These are phyloP conservation scores for Paecilomyces sp. DNA, from an alignment of 2,329 filamentous ascomycete genomes.

Conservation along the genomic window DNA sequence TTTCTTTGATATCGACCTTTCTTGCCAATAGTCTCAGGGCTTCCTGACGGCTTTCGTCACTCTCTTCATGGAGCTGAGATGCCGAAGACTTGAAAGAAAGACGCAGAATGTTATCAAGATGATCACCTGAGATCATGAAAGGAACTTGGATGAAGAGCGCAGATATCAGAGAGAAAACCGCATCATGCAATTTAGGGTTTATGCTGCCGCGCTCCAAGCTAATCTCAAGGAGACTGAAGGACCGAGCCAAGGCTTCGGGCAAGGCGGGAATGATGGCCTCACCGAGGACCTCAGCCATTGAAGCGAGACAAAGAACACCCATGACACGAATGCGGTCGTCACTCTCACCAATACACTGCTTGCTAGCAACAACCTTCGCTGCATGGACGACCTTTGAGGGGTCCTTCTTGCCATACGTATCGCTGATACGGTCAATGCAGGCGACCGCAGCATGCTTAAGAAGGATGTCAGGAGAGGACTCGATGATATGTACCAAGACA, in stretches of 20 bases:
- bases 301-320: slow-evolving; percentile 82
- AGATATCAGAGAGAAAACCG: slow-evolving; percentile 71
- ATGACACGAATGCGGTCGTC: slow-evolving; percentile 70
- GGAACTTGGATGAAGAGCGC: slow-evolving; percentile 76
- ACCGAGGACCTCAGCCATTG: slow-evolving; percentile 78
- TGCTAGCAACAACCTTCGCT: slow-evolving; percentile 68
- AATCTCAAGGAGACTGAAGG: slow-evolving; percentile 62
- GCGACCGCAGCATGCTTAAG: slow-evolving; percentile 81
- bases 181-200: slow-evolving; percentile 66
- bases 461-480: slow-evolving; percentile 61
- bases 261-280: slow-evolving; percentile 80
- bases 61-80: slow-evolving; percentile 53
- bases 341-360: slow-evolving; percentile 66
- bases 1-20: slow-evolving; percentile 68
- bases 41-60: slow-evolving; percentile 57
- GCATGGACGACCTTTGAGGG: slow-evolving; percentile 67
- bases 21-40: slow-evolving; percentile 70
- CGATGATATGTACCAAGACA: slow-evolving; percentile 68
- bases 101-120: slow-evolving; percentile 64
- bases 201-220: slow-evolving; percentile 50
- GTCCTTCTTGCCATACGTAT: slow-evolving; percentile 93
- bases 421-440: slow-evolving; percentile 86
- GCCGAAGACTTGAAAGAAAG: slow-evolving; percentile 67
- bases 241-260: slow-evolving; percentile 64
- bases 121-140: slow-evolving; percentile 75